phyloP scores from a whole-genome alignment of 108 stramenopile genomes.

The Discostella pseudostelligera region DNA sequence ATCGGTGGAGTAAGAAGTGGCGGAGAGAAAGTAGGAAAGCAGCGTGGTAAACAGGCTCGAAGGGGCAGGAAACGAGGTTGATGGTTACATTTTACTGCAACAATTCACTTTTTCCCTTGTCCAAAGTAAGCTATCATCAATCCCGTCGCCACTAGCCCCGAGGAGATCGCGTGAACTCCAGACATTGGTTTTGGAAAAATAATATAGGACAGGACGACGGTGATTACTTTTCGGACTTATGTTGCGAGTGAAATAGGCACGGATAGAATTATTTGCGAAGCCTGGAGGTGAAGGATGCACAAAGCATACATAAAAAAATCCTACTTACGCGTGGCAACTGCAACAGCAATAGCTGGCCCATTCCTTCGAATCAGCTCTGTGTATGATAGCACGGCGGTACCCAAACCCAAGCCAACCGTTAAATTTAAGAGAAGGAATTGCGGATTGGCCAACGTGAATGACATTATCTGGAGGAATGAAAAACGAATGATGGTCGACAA shows the following conservation, averaged over 20 bases:
- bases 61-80: slow-evolving; percentile 13
- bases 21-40: slow-evolving; percentile 15
- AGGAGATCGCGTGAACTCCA: slow-evolving; percentile 15
- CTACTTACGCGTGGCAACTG: slow-evolving; percentile 60
- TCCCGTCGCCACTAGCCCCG: slow-evolving; percentile 15
- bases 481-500: slow-evolving; percentile 36
- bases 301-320: no score
- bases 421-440: slow-evolving; percentile 52
- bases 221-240: slow-evolving; percentile 16
- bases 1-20: slow-evolving; percentile 31
- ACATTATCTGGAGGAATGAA: slow-evolving; percentile 34
- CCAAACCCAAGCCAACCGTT: slow-evolving; percentile 51
- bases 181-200: slow-evolving; percentile 47
- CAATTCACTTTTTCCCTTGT: slow-evolving; percentile 20
- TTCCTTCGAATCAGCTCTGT: slow-evolving; percentile 54
- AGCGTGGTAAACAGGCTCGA: slow-evolving; percentile 37
- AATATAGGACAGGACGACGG: slow-evolving; percentile 55
- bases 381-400: slow-evolving; percentile 62
- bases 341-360: slow-evolving; percentile 59
- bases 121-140: slow-evolving; percentile 18
- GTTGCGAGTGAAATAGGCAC: background rate
- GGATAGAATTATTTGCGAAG: no score
- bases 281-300: slow-evolving; percentile 7
- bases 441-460: slow-evolving; percentile 38
- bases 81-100: background rate